phyloP scores from a whole-genome alignment of 1,139 yeast species.

The Hansenula lynferdii region DNA sequence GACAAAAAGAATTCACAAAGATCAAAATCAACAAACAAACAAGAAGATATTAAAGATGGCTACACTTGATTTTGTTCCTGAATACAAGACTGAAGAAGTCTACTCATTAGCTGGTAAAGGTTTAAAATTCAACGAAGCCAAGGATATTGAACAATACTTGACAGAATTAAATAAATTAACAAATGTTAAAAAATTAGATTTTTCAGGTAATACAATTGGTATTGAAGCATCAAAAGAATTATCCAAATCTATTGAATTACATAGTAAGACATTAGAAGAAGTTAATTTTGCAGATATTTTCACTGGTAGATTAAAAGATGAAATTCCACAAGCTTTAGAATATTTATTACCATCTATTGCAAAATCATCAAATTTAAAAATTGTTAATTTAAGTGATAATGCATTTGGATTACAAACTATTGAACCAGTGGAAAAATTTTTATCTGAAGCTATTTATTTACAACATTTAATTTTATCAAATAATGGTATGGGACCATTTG shows the following conservation, averaged over 20 bases:
- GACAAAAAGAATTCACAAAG: not conserved
- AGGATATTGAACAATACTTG: slow-evolving; percentile 60
- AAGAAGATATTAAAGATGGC: slow-evolving; percentile 25
- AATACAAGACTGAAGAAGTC: slow-evolving; percentile 26
- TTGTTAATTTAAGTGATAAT: slow-evolving; percentile 85
- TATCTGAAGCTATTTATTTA: slow-evolving; percentile 70
- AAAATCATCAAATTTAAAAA: slow-evolving; percentile 59
- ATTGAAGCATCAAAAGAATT: slow-evolving; percentile 78
- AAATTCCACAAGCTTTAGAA: slow-evolving; percentile 81
- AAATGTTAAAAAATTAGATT: slow-evolving; percentile 57
- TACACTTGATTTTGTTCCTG: slow-evolving; percentile 28
- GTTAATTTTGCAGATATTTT: slow-evolving; percentile 87
- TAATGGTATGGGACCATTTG: slow-evolving; percentile 97
- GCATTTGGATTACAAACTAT: slow-evolving; percentile 96
- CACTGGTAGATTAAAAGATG: slow-evolving; percentile 92
- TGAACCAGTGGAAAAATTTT: slow-evolving; percentile 76
- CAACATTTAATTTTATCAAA: slow-evolving; percentile 86
- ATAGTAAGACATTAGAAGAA: slow-evolving; percentile 50
- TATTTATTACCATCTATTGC: slow-evolving; percentile 69
- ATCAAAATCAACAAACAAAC: not conserved
- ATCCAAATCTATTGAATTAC: slow-evolving; percentile 49
- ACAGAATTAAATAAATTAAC: slow-evolving; percentile 42
- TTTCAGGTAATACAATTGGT: slow-evolving; percentile 93
- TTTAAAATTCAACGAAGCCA: slow-evolving; percentile 66
- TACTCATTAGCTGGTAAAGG: slow-evolving; percentile 73